These are phyloP conservation scores for Trypanosoma scelopori DNA, from an alignment of 208 protist species.

Conservation along the genomic window DNA sequence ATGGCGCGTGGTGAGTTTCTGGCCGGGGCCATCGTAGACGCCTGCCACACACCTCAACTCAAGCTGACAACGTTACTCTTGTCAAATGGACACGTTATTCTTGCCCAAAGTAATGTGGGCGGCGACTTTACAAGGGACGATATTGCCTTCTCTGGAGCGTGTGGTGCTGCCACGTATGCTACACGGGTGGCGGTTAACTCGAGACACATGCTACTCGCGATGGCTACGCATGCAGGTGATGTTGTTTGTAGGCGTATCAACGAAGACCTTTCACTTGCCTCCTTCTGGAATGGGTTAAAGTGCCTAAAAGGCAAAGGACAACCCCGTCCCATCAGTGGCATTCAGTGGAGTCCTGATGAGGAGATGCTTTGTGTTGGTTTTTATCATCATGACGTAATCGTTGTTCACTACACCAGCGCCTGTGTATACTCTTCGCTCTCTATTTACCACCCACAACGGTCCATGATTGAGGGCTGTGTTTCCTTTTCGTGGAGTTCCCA, in stretches of 20 bases:
- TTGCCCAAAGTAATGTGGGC: conserved; percentile 43
- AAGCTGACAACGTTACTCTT: conserved; percentile 53
- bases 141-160: conserved; percentile 42
- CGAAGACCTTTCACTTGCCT: conserved; percentile 28
- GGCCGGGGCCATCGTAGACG: conserved; percentile 49
- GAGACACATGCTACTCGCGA: conserved; percentile 46
- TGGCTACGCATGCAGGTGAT: conserved; percentile 56
- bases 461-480: conserved; percentile 5
- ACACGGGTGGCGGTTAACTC: conserved; percentile 49
- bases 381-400: conserved; percentile 44
- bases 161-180: conserved; percentile 30
- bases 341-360: conserved; percentile 61
- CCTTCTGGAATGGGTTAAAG: conserved; percentile 54
- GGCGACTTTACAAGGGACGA: conserved; percentile 43
- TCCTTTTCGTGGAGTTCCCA: conserved; percentile 28
- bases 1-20: conserved; percentile 5
- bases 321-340: conserved; percentile 35
- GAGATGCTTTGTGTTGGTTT: conserved; percentile 71
- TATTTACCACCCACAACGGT: conserved; percentile 2
- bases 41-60: conserved; percentile 31
- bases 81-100: conserved; percentile 50
- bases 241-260: conserved; percentile 45
- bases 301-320: conserved; percentile 25
- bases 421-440: conserved; percentile 41
- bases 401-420: conserved; percentile 68